A percentile compares a stretch with the other conserved stretches of the same genome.
phyloP scores from a whole-genome alignment of 1,284 basidiomycete genomes.

The Melampsora americana region DNA sequence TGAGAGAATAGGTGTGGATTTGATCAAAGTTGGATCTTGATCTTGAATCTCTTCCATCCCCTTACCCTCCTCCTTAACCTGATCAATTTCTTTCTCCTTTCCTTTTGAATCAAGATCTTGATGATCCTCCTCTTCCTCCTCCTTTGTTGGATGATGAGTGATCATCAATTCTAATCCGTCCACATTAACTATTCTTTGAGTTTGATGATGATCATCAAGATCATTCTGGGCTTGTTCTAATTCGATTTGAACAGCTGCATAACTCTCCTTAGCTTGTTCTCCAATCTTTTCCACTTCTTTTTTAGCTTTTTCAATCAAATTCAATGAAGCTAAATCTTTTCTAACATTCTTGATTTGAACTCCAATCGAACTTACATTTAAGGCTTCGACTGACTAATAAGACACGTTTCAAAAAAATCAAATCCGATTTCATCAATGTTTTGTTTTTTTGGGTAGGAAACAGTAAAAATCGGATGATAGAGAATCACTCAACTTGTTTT shows the following conservation, averaged over 20 bases:
- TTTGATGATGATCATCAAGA: neutral
- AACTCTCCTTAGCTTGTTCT: constrained; percentile 24
- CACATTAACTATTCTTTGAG: constrained; percentile 11
- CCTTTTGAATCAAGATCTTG: neutral
- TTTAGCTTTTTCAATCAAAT: constrained; percentile 29
- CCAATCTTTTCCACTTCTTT: constrained; percentile 33
- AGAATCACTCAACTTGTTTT: too few relatives aligned
- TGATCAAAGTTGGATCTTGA: neutral
- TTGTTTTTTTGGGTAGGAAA: too few relatives aligned
- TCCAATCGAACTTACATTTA: neutral
- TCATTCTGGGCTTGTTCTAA: constrained; percentile 16
- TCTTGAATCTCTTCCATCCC: constrained; percentile 15
- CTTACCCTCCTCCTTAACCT: neutral
- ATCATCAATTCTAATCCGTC: constrained; percentile 11
- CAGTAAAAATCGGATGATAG: too few relatives aligned
- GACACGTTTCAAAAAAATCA: too few relatives aligned
- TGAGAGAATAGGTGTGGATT: neutral
- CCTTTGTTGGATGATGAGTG: too few relatives aligned
- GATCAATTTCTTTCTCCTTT: neutral
- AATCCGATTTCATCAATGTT: too few relatives aligned
- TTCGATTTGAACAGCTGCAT: constrained; percentile 17
- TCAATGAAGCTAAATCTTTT: constrained; percentile 15
- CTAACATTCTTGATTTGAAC: constrained; percentile 12
- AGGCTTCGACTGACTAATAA: constrained; percentile 18
- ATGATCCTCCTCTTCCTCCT: too few relatives aligned